Percentiles rank a stretch among this genome's conserved stretches.
Evolutionary conservation across 2,329 filamentous ascomycete species (phyloP).

Genomic region (Neurospora crassa): DNA sequence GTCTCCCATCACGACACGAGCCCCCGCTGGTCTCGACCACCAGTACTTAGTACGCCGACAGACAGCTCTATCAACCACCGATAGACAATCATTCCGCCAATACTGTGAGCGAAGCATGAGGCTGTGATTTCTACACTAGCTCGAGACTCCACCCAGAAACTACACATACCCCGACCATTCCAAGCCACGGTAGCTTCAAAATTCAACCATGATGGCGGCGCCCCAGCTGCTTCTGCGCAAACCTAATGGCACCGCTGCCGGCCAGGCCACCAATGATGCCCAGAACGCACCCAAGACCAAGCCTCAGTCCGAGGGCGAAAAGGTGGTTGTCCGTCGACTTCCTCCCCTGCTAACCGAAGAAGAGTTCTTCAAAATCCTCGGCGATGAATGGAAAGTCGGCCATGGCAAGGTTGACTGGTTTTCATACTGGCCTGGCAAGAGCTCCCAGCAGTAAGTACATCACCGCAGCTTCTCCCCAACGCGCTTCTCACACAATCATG

Average conservation of each 20-base stretch:
- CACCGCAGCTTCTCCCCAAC: neutral
- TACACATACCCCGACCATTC: neutral
- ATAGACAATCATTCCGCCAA: neutral
- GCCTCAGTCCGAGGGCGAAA: conserved; percentile 55
- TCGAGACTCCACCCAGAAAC: neutral
- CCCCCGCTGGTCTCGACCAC: neutral
- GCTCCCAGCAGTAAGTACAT: conserved; percentile 67
- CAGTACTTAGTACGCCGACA: neutral
- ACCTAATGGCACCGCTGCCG: conserved; percentile 40
- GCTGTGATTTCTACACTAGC: neutral
- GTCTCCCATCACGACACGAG: neutral
- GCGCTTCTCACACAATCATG: conserved; percentile 5
- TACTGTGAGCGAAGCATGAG: neutral
- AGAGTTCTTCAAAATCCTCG: conserved; percentile 66
- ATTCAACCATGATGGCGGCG: conserved; percentile 13
- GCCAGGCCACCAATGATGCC: conserved; percentile 32
- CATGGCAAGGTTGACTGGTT: conserved; percentile 80
- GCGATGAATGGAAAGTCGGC: conserved; percentile 73
- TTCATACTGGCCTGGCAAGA: conserved; percentile 55
- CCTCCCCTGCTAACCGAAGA: conserved; percentile 74
- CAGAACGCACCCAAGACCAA: conserved; percentile 37
- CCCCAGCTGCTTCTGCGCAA: conserved; percentile 26
- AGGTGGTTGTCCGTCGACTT: conserved; percentile 74
- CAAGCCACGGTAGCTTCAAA: neutral
- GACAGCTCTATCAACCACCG: neutral